phyloP scores from a whole-genome alignment of 164 flowering plant species.

The Stephania yunnanensis region DNA sequence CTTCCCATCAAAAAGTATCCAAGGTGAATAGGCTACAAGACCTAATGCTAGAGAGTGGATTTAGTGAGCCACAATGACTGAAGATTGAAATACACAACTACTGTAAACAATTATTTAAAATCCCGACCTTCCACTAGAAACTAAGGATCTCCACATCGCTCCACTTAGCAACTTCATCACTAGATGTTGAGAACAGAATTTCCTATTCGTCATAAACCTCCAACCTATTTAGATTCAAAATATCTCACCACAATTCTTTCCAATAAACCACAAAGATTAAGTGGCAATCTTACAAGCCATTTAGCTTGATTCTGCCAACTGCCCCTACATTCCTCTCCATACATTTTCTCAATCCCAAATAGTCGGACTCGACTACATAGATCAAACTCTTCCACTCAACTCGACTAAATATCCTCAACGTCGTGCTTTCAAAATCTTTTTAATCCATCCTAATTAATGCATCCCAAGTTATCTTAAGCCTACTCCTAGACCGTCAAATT shows the following conservation, averaged over 20 bases:
- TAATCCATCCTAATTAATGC: no score
- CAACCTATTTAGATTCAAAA: neutral
- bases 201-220: neutral
- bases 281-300: neutral
- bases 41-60: neutral
- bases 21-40: neutral
- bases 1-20: neutral
- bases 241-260: neutral
- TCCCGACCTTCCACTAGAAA: neutral
- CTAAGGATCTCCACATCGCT: neutral
- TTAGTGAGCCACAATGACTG: neutral
- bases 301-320: no score
- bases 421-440: no score
- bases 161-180: neutral
- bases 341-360: no score
- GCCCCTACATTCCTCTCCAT: no score
- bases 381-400: no score
- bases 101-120: no score
- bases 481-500: no score
- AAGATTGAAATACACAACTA: neutral
- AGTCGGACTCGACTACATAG: no score
- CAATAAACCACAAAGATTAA: neutral
- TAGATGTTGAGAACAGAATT: neutral
- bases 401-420: no score
- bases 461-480: no score